Base-by-base conservation (phyloP, 129 eudicot species). In the Smallanthus sonchifolius region DNA sequence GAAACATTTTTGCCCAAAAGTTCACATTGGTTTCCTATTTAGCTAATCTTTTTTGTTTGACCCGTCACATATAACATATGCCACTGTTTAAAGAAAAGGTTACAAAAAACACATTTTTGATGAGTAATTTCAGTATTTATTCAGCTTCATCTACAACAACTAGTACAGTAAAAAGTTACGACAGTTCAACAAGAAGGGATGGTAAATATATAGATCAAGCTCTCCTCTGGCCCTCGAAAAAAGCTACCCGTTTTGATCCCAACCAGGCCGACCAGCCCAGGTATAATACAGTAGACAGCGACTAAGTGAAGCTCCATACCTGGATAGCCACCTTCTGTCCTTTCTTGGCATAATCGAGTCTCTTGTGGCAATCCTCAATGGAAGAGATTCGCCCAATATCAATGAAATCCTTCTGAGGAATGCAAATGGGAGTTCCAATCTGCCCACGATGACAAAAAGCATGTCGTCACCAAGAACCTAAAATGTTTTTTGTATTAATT, bases 391-490 rank as follows among this genome's bases (percentile, higher is more conserved):
- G 84, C 17, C 96, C 96, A 82, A 92, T 89, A 36, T 84, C 86
- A 59, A 92, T 83, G 68, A 85, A 85, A 1, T 89, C 96, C 74
- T 60, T 83, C 68, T 77, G 72, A 24, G 96, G 96, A 65, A 92
- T 76, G 78, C 97, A 92, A 56, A 92, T 81, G 1, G 96, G 96
- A 79, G 96, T 88, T 49, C 96, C 96, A 63, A 89, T 64, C 97
- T 92, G 88, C 61, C 43, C 43, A 60, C 0, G 7, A 42, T 61
- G 35, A 61, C 40, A 55, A 40, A 40, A 56, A 9, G 30, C 4
- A 55, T 37, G 10, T 9, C 28, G 24, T 52, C 32, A 52, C 60
- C 32, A 17, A 52, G 60, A 52, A 16, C 30, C n/a, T n/a, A 17
- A 17, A 47, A 54, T 17, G 10, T 30, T 32, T 45, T n/a, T n/a